These are phyloP conservation scores for Pichia sp. DNA, from an alignment of 1,139 yeast genomes.

Conservation along the genomic window DNA sequence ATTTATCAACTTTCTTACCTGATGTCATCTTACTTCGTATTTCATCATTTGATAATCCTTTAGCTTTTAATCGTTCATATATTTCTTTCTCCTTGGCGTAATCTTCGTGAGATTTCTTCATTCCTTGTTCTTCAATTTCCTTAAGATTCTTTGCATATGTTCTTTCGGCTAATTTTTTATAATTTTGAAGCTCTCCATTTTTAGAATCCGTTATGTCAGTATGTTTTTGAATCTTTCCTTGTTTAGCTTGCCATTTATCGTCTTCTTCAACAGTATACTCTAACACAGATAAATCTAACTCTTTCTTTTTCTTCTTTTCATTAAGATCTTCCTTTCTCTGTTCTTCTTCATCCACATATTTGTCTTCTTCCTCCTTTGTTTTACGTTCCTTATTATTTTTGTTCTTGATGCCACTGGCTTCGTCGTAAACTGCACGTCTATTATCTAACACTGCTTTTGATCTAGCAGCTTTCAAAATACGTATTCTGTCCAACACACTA, in stretches of 20 bases:
- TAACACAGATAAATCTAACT: conserved; percentile 39
- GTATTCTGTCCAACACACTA: conserved; percentile 3
- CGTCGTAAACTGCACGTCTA: conserved; percentile 15
- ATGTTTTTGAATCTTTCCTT: conserved; percentile 26
- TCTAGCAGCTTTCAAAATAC: conserved; percentile 7
- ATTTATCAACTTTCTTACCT: conserved; percentile 4
- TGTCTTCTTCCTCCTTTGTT: conserved; percentile 19
- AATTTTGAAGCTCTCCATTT: conserved; percentile 35
- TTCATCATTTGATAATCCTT: conserved; percentile 22
- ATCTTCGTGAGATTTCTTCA: conserved; percentile 29
- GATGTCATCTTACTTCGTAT: conserved; percentile 27
- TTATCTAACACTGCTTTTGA: conserved; percentile 10
- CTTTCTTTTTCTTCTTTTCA: conserved; percentile 35
- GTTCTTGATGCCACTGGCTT: conserved; percentile 9
- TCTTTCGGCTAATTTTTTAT: conserved; percentile 47
- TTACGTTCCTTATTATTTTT: conserved; percentile 1
- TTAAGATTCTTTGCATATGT: conserved; percentile 46
- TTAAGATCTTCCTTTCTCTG: conserved; percentile 34
- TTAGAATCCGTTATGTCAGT: conserved; percentile 19
- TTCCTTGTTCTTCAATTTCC: conserved; percentile 28
- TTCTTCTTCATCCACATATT: conserved; percentile 32
- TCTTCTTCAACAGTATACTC: conserved; percentile 65
- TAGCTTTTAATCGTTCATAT: conserved; percentile 21
- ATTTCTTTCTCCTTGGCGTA: conserved; percentile 36
- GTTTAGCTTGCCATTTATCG: conserved; percentile 56